Evolutionary conservation across 2,329 filamentous ascomycete species (phyloP).

Genomic region (Zymoseptoria tritici): DNA sequence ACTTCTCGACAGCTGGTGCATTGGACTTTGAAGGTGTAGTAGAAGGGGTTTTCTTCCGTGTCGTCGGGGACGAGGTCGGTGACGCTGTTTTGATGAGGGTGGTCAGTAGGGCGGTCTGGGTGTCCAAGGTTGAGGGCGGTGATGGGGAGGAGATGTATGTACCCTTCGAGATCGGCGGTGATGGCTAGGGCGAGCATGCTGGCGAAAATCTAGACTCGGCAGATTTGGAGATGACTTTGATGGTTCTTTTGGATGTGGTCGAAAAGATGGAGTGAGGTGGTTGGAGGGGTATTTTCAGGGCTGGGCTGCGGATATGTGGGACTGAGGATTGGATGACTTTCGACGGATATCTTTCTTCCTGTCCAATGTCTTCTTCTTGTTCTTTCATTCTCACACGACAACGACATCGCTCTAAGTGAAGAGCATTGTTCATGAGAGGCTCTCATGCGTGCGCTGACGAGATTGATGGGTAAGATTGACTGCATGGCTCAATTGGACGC

Average conservation of each 20-base stretch:
- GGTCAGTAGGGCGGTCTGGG: no score
- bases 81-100: constrained; percentile 52
- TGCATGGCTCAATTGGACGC: no score
- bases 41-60: constrained; percentile 74
- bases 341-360: no score
- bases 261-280: neutral
- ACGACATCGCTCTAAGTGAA: neutral
- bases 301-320: neutral
- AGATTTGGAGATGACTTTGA: neutral
- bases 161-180: constrained; percentile 65
- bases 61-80: constrained; percentile 83
- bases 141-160: constrained; percentile 20
- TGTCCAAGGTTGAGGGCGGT: no score
- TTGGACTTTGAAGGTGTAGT: constrained; percentile 96
- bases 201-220: no score
- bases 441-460: no score
- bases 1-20: constrained; percentile 95
- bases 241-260: neutral
- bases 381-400: no score
- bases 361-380: no score
- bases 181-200: constrained; percentile 60
- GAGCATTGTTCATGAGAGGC: no score
- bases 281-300: neutral
- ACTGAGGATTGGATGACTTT: no score
- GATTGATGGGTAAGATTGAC: no score